Evolutionary conservation across 352 stramenopile species (phyloP), one percentile per base, ranked within the genome.

Genomic region (Plasmopara viticola): DNA sequence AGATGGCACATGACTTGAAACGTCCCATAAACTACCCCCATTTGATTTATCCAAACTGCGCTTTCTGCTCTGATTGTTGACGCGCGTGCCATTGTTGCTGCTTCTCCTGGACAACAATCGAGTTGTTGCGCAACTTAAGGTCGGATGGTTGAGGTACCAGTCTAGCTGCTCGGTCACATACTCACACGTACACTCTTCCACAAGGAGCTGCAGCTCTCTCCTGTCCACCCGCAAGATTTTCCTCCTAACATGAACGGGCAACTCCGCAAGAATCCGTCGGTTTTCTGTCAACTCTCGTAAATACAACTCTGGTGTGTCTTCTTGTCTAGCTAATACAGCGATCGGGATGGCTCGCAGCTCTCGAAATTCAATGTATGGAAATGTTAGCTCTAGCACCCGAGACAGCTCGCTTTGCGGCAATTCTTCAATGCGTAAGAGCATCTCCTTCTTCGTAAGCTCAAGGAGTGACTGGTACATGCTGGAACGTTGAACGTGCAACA

Each of bases 351-450:
- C 71, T 40, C 82, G 77, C 30, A 94, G 72, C 67, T 94, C 84
- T 34, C 80, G 80, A 55, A 91, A 91, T 58, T 94, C 84, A 61
- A 94, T 89, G 39, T 91, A 94, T 30, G 84, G 81, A 53, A 94
- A 94, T 14, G 84, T 94, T 39, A 70, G 68, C 57, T 92, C 82
- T 7, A 94, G 60, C 40, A 90, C 59, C 17, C 70, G 66, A 29
- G 84, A 73, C 18, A 94, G 63, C 43, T 94, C 74, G 12, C 71
- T 70, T 58, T 89, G 78, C 9, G 74, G 71, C 17, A 90, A 65
- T 42, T 86, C 69, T 37, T 74, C 64, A 51, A 88, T 87, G 43
- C 82, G 82, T 53, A 87, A 51, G 37, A 89, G 62, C 71, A 92
- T 85, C 51, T 90, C 81, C 14, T 72, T 57, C 48, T 79, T 62